Evolutionary conservation across 2,329 filamentous ascomycete genomes (phyloP), one percentile per base, ranked within the genome.

Genomic region (Arthroderma uncinatum): DNA sequence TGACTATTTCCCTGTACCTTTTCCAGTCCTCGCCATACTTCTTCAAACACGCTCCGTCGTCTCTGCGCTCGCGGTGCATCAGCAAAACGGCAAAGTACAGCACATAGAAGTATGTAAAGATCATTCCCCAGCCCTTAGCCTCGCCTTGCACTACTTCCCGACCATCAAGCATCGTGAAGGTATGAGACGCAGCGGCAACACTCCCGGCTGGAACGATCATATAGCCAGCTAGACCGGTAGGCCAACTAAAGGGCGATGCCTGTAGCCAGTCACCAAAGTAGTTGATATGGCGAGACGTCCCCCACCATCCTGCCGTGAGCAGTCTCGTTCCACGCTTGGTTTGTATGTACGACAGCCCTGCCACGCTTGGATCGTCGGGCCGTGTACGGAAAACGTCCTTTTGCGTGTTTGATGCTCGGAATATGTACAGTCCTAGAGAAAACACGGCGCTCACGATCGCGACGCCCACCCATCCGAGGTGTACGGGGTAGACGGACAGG

Each of bases 311-410:
- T 12, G 48, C 37, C 4, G 58, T 61, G 21, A 62, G 55, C 16
- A 62, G 53, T 14, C 28, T 58, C 7, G 60, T 59, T 10, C 60
- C 60, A 19, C 56, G 37, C 21, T 58, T 58, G 5, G 92, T 97
- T 74, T 93, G 78, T 60, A 97, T 90, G 71, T 86, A 95, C 68
- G 86, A 82, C 64, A 96, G 82, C 67, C 95, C 85, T 42, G 82
- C 79, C 57, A 96, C 82, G 33, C 79, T 79, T 0, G 90, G 87
- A 67, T 95, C 88, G 33, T 85, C 77, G 28, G 91, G 91, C 70
- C 96, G 83, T 36, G 83, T 94, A 59, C 93, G 84, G 83, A 97
- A 97, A 23, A 81, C 80, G 74, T 96, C 95, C 83, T 97, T 97
- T 75, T 96, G 85, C 72, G 83, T 89, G 79, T 97, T 97, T 69